Conservation (phyloP, 2,329 filamentous ascomycete species). For the Thielaviopsis punctulata region DNA sequence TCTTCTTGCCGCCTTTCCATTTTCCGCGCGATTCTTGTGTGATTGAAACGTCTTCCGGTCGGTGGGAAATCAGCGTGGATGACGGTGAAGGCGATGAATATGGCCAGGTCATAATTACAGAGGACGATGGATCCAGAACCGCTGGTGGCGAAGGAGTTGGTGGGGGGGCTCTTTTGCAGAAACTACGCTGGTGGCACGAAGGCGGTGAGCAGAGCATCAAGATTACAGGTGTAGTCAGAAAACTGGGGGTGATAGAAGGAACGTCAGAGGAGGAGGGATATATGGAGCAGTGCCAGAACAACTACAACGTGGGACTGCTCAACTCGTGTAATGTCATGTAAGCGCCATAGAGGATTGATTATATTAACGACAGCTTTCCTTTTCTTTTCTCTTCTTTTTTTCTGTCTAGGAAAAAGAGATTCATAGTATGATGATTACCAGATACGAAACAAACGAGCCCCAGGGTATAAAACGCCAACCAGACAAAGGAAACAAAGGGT, state of each 20-base stretch:
- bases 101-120: neutral
- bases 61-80: conserved; percentile 69
- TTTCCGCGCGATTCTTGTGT: conserved; percentile 60
- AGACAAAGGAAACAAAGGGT: neutral
- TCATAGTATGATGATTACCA: neutral
- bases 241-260: conserved; percentile 27
- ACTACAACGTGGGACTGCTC: conserved; percentile 25
- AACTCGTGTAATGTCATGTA: conserved; percentile 37
- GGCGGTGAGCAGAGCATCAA: conserved; percentile 68
- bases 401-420: neutral
- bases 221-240: conserved; percentile 56
- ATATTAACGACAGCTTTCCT: neutral
- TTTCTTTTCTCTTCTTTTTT: neutral
- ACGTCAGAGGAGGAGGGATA: conserved; percentile 58
- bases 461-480: neutral
- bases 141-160: conserved; percentile 18
- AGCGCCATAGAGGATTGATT: too few species aligned
- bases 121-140: neutral
- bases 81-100: conserved; percentile 23
- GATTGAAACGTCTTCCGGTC: conserved; percentile 66
- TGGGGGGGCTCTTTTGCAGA: conserved; percentile 53
- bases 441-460: conserved; percentile 4
- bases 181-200: conserved; percentile 81
- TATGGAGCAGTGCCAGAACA: conserved; percentile 47
- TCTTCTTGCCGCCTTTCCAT: conserved; percentile 83